These are phyloP conservation scores for Lolium perenne DNA, from an alignment of 176 grass and related monocot species.

Conservation along the genomic window DNA sequence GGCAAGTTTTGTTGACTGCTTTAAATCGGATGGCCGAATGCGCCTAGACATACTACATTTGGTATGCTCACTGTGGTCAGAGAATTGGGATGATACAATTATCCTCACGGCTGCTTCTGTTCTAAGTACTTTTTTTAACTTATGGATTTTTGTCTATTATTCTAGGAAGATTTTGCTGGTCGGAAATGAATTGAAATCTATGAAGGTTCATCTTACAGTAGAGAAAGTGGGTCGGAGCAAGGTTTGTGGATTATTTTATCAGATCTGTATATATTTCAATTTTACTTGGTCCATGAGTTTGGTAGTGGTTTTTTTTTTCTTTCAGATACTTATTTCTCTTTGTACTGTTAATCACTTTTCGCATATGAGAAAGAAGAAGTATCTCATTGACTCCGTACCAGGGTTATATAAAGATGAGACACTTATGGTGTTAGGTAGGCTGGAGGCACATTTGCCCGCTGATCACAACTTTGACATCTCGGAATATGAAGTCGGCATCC, in stretches of 20 bases:
- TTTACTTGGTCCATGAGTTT: too few species aligned
- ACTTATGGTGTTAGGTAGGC: too few species aligned
- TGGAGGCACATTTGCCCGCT: too few species aligned
- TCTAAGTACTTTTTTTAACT: background rate
- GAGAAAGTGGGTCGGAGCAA: background rate
- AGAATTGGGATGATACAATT: background rate
- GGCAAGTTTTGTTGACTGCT: background rate
- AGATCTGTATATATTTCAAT: too few species aligned
- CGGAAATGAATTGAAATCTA: too few species aligned
- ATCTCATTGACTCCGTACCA: background rate
- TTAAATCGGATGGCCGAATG: background rate
- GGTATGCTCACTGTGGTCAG: background rate
- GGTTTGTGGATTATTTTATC: constrained; percentile 12
- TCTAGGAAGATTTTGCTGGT: background rate
- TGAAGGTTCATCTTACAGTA: background rate
- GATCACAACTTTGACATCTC: too few species aligned
- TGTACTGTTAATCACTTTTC: background rate
- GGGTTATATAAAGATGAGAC: background rate
- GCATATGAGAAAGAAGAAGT: background rate
- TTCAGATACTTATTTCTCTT: too few species aligned
- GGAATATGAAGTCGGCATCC: too few species aligned
- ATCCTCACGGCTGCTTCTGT: background rate
- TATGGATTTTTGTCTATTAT: background rate
- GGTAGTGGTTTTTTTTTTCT: too few species aligned
- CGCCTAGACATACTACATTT: background rate